Evolutionary conservation across 352 stramenopile genomes (phyloP).

Genomic region (Phytophthora constricta): DNA sequence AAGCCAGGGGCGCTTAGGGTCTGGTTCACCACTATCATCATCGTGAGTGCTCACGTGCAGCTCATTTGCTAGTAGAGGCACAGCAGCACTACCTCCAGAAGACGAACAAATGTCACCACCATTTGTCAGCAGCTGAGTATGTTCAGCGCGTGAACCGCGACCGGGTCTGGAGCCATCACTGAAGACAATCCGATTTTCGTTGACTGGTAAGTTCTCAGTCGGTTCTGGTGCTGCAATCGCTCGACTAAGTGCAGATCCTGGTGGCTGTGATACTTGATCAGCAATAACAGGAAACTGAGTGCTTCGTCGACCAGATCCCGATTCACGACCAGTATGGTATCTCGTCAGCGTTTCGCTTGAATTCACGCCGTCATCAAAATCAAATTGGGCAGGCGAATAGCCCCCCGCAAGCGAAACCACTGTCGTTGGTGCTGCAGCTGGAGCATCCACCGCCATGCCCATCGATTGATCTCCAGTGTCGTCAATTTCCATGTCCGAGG

Average conservation of each 20-base stretch:
- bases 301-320: too few relatives aligned
- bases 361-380: neutral
- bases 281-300: too few relatives aligned
- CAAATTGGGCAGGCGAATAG: neutral
- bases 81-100: neutral
- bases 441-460: neutral
- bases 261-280: neutral
- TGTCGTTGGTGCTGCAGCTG: neutral
- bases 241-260: neutral
- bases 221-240: neutral
- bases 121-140: neutral
- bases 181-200: neutral
- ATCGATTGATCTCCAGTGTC: neutral
- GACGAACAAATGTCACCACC: too few relatives aligned
- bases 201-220: neutral
- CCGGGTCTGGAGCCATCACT: neutral
- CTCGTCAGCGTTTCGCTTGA: neutral
- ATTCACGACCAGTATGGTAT: neutral
- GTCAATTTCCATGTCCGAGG: neutral
- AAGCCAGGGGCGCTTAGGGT: constrained; percentile 2
- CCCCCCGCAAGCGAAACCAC: neutral
- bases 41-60: neutral
- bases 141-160: neutral
- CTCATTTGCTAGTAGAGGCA: neutral
- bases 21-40: neutral